Base-by-base conservation (phyloP, 495 filamentous ascomycete genomes). In the Xylona heveae region DNA sequence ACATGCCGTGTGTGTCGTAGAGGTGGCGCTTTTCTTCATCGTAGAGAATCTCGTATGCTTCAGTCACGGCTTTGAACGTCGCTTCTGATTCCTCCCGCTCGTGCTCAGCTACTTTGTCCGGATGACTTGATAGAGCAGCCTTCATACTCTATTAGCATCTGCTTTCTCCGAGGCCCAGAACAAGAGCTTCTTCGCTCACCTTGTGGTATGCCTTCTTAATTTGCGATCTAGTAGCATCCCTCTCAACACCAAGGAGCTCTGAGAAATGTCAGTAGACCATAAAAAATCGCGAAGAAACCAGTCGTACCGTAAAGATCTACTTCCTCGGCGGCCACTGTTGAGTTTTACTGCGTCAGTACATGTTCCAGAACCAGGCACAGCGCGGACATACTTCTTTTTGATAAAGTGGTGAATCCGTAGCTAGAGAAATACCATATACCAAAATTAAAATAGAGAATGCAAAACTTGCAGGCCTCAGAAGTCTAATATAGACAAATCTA, bases 191-290 rank as follows among this genome's bases (percentile, higher is more conserved):
- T 44, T 19, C 50, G 15, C 16, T 31, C n/a, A 82, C 88, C 70
- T 93, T 95, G 53, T 84, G 78, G 53, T 94, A 97, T 24, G 88
- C 90, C 51, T 94, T 92, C 51, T 90, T 91, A 53, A 97, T 78
- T 36, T 94, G 82, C 41, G 74, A 65, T 45, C 79, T 78, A 46
- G 57, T 71, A 24, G 85, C 76, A 29, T 51, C 50, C 40, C 61
- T 68, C 36, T 68, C 54, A 40, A 94, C 58, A 25, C 71, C 75
- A 29, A 97, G 68, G 49, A 93, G 61, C 55, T 74, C 85, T 74
- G 39, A 36, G 23, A 13, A 34, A 19, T 26, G 25, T 45, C 28
- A 44, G 43, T 33, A 12, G 25, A 22, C 16, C 17, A 22, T 12
- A 23, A n/a, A 15, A 34, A 34, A 22, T 14, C 22, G 24, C 30